phyloP scores from a whole-genome alignment of 805 yeast genomes.

The Jamesozyma rosinii region DNA sequence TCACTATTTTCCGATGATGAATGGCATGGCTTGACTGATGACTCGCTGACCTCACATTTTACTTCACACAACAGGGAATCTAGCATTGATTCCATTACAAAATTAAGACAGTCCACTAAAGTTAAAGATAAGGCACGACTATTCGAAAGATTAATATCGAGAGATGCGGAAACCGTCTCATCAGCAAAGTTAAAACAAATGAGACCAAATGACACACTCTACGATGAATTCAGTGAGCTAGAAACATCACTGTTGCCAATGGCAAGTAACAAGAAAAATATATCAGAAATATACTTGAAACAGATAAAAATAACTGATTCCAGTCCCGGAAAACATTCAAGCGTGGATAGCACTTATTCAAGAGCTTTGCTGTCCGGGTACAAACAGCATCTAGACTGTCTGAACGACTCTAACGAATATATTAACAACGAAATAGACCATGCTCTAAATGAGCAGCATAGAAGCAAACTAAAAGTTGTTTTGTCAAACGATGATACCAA shows the following conservation, averaged over 20 bases:
- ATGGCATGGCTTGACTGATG: constrained; percentile 16
- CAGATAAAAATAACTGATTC: constrained; percentile 1
- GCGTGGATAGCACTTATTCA: background rate
- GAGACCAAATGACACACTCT: background rate
- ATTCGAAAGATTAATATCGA: constrained; percentile 23
- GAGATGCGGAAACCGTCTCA: constrained; percentile 1
- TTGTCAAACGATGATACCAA: constrained; percentile 18
- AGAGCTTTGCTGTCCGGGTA: background rate
- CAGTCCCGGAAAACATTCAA: background rate
- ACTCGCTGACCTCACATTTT: constrained; percentile 1
- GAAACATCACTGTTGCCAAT: constrained; percentile 1
- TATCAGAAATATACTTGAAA: constrained; percentile 5
- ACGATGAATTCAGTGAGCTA: constrained; percentile 1
- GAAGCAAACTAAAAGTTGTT: constrained; percentile 14
- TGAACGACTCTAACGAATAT: background rate
- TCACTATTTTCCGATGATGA: constrained; percentile 22
- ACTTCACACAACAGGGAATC: background rate
- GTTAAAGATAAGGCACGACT: constrained; percentile 28
- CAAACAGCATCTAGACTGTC: background rate
- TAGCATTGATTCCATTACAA: constrained; percentile 14
- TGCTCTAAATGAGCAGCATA: background rate
- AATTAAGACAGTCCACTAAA: constrained; percentile 24
- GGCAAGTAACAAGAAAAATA: constrained; percentile 3
- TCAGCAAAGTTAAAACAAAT: constrained; percentile 1
- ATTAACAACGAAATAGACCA: background rate